Percentiles rank a stretch among this genome's conserved stretches.
Conservation (phyloP, 1,139 yeast genomes). For the Yamadazyma trypodendri region DNA sequence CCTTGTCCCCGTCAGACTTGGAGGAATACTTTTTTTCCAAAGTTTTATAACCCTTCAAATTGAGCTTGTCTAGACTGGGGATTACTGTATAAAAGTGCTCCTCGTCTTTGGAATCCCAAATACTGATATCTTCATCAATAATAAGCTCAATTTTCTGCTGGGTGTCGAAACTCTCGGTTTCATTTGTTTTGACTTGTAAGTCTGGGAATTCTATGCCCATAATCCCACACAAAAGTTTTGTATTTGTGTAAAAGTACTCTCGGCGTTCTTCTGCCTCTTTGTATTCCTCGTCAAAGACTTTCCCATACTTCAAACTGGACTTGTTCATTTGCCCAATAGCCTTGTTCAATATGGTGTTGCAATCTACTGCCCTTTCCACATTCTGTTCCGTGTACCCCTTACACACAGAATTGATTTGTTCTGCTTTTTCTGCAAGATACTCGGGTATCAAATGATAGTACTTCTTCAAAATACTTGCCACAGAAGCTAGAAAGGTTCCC, state of each 20-base stretch:
- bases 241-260: constrained; percentile 45
- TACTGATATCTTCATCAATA: constrained; percentile 13
- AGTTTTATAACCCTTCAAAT: constrained; percentile 22
- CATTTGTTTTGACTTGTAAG: constrained; percentile 20
- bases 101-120: constrained; percentile 72
- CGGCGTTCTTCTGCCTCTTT: constrained; percentile 38
- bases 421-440: constrained; percentile 15
- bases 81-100: constrained; percentile 55
- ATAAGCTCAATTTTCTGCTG: constrained; percentile 24
- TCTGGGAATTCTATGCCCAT: constrained; percentile 34
- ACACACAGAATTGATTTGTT: constrained; percentile 32
- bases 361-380: constrained; percentile 31
- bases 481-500: constrained; percentile 49
- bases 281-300: constrained; percentile 52
- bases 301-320: constrained; percentile 68
- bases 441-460: constrained; percentile 24
- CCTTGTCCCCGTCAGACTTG: constrained; percentile 39
- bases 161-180: constrained; percentile 17
- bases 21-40: constrained; percentile 6
- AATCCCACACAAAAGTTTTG: constrained; percentile 46
- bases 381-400: constrained; percentile 49
- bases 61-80: constrained; percentile 25
- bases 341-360: constrained; percentile 34
- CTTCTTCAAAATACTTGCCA: constrained; percentile 51
- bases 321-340: constrained; percentile 44